Evolutionary conservation across 1,284 basidiomycete species (phyloP), one percentile per base, ranked within the genome.

Genomic region (Malassezia sympodialis): DNA sequence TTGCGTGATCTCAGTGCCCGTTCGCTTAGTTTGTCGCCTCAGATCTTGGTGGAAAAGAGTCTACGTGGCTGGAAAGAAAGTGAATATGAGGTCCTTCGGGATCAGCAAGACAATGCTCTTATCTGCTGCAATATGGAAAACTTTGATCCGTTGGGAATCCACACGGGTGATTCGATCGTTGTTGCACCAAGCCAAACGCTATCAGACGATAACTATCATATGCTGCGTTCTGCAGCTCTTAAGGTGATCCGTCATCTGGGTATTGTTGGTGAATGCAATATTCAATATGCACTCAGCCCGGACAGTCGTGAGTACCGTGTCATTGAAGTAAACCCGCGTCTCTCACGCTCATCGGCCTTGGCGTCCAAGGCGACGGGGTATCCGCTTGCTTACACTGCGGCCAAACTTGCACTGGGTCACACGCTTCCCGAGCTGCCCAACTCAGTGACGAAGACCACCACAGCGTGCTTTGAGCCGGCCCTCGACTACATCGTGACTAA

Each of bases 21-120:
- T 77, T 85, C 86, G 73, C 82, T 99, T 58, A 85, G 84, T 74
- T 80, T 96, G 32, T 88, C 85, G 67, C 94, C 94, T 45, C 94
- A 98, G 77, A 89, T 98, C 45, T 81, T 99, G 53, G 91, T 98
- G 66, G 94, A 98, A 77, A 88, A 90, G 66, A 90, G 87, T 69
- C 87, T 99, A 84, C 96, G 96, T 78, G 94, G 94, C 43, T 99
- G 94, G 94, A 99, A 98, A 76, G 94, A 99, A 79, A 82, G 96
- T 66, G 94, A 99, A 78, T 99, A 98, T 73, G 94, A 98, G 77
- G 94, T 98, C 53, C 91, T 98, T 67, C 87, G 94, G 61, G 94
- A 98, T 76, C 90, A 84, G 66, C 89, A 89, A 50, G 90, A 98
- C 68, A 75, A 71, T 56, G 67, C 89, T 10, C 89, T 91, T 75